Percentiles rank a stretch among this genome's conserved stretches.
Conservation (phyloP, 768 basidiomycete genomes). For the Amanita rimosa region DNA sequence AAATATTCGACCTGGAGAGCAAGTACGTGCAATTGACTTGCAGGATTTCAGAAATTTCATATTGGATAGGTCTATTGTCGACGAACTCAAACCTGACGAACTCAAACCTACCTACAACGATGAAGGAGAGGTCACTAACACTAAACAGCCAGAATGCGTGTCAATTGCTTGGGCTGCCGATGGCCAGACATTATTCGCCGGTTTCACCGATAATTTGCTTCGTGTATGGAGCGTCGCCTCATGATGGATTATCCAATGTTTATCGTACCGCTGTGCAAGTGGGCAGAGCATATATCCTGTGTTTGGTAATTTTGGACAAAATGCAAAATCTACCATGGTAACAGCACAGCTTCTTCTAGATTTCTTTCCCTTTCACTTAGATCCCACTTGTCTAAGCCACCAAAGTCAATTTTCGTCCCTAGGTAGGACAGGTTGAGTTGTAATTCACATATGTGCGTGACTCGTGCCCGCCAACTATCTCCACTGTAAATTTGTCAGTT, state of each 20-base stretch:
- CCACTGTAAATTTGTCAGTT: conserved; percentile 32
- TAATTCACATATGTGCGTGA: conserved; percentile 58
- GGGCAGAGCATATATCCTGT: background rate
- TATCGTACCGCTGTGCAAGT: background rate
- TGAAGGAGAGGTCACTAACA: conserved; percentile 31
- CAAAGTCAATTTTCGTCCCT: conserved; percentile 63
- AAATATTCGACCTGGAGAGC: conserved; percentile 99
- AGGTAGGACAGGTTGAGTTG: conserved; percentile 53
- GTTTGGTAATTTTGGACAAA: background rate
- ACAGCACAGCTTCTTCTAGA: conserved; percentile 17
- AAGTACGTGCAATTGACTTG: conserved; percentile 52
- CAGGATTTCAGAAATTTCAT: conserved; percentile 2
- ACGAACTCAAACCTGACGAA: conserved; percentile 97
- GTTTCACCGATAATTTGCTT: conserved; percentile 91
- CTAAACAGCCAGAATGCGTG: conserved; percentile 82
- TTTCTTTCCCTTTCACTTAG: conserved; percentile 52
- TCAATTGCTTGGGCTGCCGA: conserved; percentile 98
- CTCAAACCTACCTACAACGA: conserved; percentile 92
- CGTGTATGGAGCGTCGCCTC: conserved; percentile 83
- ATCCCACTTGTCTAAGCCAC: conserved; percentile 68
- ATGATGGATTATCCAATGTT: conserved; percentile 24
- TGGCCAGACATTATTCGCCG: conserved; percentile 94
- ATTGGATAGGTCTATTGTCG: conserved; percentile 76
- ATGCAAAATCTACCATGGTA: background rate
- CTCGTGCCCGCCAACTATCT: conserved; percentile 74